These are phyloP conservation scores for Chlamydomonas incerta DNA, from an alignment of 139 green algal species.

Conservation along the genomic window DNA sequence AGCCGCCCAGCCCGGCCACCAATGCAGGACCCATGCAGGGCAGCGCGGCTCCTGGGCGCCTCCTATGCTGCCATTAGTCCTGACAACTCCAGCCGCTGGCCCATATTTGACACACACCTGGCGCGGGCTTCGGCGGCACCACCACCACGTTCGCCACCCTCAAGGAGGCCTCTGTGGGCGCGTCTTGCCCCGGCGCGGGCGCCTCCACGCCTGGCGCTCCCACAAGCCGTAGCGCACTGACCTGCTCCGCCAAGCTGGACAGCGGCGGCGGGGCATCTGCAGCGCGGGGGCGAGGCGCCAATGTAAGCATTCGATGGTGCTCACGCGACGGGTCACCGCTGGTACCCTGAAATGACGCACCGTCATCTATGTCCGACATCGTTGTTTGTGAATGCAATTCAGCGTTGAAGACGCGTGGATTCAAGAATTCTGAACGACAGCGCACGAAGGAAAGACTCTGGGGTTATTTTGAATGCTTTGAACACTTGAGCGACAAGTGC, in stretches of 20 bases:
- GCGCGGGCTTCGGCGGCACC: not conserved
- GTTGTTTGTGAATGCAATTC: too few species aligned
- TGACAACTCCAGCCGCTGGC: too few species aligned
- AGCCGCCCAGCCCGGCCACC: too few species aligned
- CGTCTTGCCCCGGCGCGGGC: not conserved
- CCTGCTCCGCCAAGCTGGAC: constrained; percentile 57
- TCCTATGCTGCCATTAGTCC: too few species aligned
- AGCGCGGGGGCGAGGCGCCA: not conserved
- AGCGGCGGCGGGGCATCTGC: constrained; percentile 63
- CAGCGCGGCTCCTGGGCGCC: too few species aligned
- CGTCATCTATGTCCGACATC: not conserved
- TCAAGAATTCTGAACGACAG: not conserved
- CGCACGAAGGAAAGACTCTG: not conserved
- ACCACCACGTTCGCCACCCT: constrained; percentile 36
- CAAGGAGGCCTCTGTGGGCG: not conserved
- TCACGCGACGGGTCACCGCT: not conserved
- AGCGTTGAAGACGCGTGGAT: too few species aligned
- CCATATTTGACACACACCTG: too few species aligned
- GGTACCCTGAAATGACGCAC: not conserved
- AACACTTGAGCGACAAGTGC: too few species aligned
- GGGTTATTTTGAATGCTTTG: too few species aligned
- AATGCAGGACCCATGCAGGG: too few species aligned
- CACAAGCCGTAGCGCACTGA: constrained; percentile 47
- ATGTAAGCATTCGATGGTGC: too few species aligned
- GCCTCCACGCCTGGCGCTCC: not conserved